phyloP scores from a whole-genome alignment of 768 basidiomycete genomes.

The Tulasnella sp. region DNA sequence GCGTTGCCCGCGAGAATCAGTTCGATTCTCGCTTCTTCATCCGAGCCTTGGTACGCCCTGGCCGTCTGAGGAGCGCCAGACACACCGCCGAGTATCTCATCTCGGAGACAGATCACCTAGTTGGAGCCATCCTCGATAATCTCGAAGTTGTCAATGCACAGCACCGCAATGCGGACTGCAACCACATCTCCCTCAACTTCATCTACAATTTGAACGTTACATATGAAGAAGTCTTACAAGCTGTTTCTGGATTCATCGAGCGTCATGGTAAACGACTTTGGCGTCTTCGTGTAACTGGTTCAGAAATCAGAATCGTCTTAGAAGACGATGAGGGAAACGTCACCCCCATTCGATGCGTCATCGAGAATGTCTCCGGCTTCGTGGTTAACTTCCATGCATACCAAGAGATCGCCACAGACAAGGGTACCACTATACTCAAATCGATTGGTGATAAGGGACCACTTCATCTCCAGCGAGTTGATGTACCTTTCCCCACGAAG shows the following conservation, averaged over 20 bases:
- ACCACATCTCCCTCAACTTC: slow-evolving; percentile 99
- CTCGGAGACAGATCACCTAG: slow-evolving; percentile 93
- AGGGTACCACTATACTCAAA: slow-evolving; percentile 88
- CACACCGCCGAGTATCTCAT: slow-evolving; percentile 96
- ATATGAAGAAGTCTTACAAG: slow-evolving; percentile 92
- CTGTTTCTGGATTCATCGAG: slow-evolving; percentile 98
- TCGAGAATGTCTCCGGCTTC: slow-evolving; percentile 98
- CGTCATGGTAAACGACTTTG: slow-evolving; percentile 96
- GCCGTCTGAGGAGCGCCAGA: slow-evolving; percentile 83
- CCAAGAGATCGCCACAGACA: slow-evolving; percentile 94
- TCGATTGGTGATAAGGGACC: slow-evolving; percentile 98
- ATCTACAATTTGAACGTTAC: slow-evolving; percentile 91
- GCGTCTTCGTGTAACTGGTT: slow-evolving; percentile 95
- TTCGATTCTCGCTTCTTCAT: slow-evolving; percentile 98
- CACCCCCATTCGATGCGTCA: slow-evolving; percentile 91
- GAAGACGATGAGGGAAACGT: slow-evolving; percentile 93
- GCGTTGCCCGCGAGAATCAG: slow-evolving; percentile 87
- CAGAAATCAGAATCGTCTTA: slow-evolving; percentile 88
- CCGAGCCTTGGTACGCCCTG: slow-evolving; percentile 90
- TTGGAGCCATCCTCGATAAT: slow-evolving; percentile 86
- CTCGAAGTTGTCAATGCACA: slow-evolving; percentile 86
- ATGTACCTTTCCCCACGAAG: slow-evolving; percentile 88
- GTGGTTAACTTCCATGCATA: slow-evolving; percentile 97
- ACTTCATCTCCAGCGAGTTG: slow-evolving; percentile 88
- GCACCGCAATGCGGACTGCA: slow-evolving; percentile 87